A percentile compares a stretch with the other conserved stretches of the same genome.
Evolutionary conservation across 2,329 filamentous ascomycete genomes (phyloP).

Genomic region (Paecilomyces variotii): DNA sequence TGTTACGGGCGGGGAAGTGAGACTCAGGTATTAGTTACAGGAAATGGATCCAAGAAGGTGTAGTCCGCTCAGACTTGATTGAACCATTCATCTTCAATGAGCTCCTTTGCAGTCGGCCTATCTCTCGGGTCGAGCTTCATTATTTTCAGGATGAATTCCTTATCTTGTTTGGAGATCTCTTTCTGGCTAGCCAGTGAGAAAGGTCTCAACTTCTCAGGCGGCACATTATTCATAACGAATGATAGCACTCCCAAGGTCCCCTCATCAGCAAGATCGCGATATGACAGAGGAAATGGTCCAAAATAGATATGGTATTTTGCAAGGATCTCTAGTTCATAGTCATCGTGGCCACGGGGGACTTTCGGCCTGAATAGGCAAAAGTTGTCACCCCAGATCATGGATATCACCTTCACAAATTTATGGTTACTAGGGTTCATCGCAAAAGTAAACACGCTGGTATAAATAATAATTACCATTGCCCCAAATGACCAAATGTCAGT

Average conservation of each 20-base stretch:
- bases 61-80: neutral
- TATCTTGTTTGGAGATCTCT: conserved; percentile 18
- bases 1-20: too few relatives aligned
- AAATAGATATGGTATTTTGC: conserved; percentile 11
- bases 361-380: conserved; percentile 13
- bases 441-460: neutral
- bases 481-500: conserved; percentile 14
- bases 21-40: too few relatives aligned
- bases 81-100: conserved; percentile 34
- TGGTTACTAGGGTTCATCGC: neutral
- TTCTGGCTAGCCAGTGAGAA: conserved; percentile 13
- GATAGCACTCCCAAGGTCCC: conserved; percentile 4
- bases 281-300: conserved; percentile 16
- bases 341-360: conserved; percentile 9
- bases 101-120: conserved; percentile 21
- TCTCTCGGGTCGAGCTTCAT: conserved; percentile 32
- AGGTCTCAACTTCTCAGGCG: conserved; percentile 16
- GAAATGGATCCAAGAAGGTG: too few relatives aligned
- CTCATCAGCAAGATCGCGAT: conserved; percentile 9
- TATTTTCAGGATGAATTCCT: conserved; percentile 24
- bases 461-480: conserved; percentile 6
- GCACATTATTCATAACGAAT: conserved; percentile 8
- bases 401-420: conserved; percentile 8
- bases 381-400: conserved; percentile 9
- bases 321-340: conserved; percentile 13